These are phyloP conservation scores for Paracoccidioides brasiliensis DNA, from an alignment of 2,329 filamentous ascomycete species.

Conservation along the genomic window DNA sequence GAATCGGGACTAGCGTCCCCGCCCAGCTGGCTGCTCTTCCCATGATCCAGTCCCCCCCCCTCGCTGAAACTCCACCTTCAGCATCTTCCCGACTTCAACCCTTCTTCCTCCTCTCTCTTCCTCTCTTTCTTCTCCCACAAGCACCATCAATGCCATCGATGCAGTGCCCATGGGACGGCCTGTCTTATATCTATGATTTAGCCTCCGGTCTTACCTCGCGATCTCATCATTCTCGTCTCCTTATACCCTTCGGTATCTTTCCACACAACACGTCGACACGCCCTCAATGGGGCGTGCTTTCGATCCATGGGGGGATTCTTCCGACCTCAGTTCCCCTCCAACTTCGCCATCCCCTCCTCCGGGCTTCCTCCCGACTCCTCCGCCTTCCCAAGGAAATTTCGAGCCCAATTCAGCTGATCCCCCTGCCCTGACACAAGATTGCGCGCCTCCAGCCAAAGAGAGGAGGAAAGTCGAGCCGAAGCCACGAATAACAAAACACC, in stretches of 20 bases:
- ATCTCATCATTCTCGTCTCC: not conserved
- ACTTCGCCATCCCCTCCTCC: constrained; percentile 27
- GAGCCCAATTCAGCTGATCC: constrained; percentile 25
- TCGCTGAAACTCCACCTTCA: not conserved
- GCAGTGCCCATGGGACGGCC: not conserved
- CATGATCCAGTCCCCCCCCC: not conserved
- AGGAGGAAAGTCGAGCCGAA: constrained; percentile 52
- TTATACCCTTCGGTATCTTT: not conserved
- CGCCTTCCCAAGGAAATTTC: constrained; percentile 27
- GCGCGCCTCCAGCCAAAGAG: constrained; percentile 62
- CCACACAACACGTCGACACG: constrained; percentile 1
- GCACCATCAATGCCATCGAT: not conserved
- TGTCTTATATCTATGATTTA: not conserved
- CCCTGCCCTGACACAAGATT: constrained; percentile 34
- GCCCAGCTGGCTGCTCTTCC: not conserved
- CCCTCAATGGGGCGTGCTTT: not conserved
- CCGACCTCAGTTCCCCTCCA: constrained; percentile 31
- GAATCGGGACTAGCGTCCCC: constrained; percentile 3
- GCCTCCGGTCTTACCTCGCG: not conserved
- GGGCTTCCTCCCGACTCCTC: constrained; percentile 29
- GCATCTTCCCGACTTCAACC: not conserved
- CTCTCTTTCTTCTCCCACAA: no score
- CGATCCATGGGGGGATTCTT: constrained; percentile 23
- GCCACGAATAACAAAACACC: constrained; percentile 65
- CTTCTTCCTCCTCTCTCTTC: not conserved